Evolutionary conservation across 78 protist genomes (phyloP), one percentile per base, ranked within the genome.

Genomic region (Tieghemostelium lacteum): DNA sequence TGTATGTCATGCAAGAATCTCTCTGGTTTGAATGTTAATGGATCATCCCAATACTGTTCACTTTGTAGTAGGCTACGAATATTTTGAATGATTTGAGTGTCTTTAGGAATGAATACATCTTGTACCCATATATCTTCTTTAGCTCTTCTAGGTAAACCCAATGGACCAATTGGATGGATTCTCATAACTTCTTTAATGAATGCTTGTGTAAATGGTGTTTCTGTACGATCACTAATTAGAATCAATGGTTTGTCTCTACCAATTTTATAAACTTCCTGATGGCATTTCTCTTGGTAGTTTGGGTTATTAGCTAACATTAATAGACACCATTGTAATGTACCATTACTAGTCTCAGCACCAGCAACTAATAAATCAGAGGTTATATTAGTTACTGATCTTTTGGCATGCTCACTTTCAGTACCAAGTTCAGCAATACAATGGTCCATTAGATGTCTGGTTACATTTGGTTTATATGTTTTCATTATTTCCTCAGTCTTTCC

Each of bases 71-170:
- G 14, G 2, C 75, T 34, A 49, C 31, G 26, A 1, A 65, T 14
- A 64, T 77, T 65, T 17, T 49, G 61, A 31, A 45, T 17, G 19
- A 80, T 58, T 36, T 40, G 57, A 1, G 88, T 22, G 28, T 76
- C 88, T 31, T 80, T 80, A 54, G 77, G 88, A 34, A 80, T 80
- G 33, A 67, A 80, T 50, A 39, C 65, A 52, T 37, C 76, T 22
- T 26, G 3, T 22, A 80, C 54, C 42, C 36, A 49, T 22, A 55
- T n/a, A 55, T 72, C 78, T 55, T 72, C 67, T 22, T 20, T 24
- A 14, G 78, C 78, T 36, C 1, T 20, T 20, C 78, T 17, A 10
- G 78, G 78, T 31, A 72, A 6, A 3, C 78, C 78, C 10, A 72
- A 55, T n/a, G 78, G 67, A 55, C 29, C 78, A 5, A 26, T 65